Base-by-base conservation (phyloP, 2,329 filamentous ascomycete species). In the Penicillium italicum region DNA sequence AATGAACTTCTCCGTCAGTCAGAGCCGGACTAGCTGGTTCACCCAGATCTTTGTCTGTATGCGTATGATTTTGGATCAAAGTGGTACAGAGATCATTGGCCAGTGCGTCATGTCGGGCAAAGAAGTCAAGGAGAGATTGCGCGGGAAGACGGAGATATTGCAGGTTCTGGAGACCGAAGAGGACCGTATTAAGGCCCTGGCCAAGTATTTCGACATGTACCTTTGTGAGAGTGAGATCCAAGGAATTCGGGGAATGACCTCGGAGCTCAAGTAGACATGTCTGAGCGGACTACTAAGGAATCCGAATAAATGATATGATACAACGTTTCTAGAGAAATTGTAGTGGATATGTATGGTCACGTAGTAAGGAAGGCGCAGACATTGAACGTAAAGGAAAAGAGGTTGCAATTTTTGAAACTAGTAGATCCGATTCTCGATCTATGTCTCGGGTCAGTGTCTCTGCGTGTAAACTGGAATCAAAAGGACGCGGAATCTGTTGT, bases 1-100 rank as follows among this genome's bases (percentile, higher is more conserved):
- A 6, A 77, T 87, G 75, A 88, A 83, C 68, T 82, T 76, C 62
- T 81, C 67, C 44, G 83, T 81, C 1, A 83, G 81, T 59, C 77
- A 76, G 42, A 75, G 72, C 53, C 70, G 74, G 22, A 67, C 69
- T 30, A 81, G 77, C 53, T 82, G 79, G 67, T 87, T 88, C 68
- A 82, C 79, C 11, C 73, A 76, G 53, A 77, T 67, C 3, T 69
- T 87, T 34, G 67, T 86, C 20, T 78, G 82, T 53, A 75, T 79
- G 50, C 80, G 76, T 68, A 84, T 85, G 70, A 72, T 87, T 56
- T 65, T 83, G 53, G 71, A 82, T 43, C 72, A 76, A 36, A 73
- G 74, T 3, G 73, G 76, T 0, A 68, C 74, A 11, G 72, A 76
- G 59, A 75, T 84, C 44, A 62, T 78, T 26, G 84, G 83, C 2